These are phyloP conservation scores for Neocucurbitaria cava DNA, from an alignment of 2,329 filamentous ascomycete genomes.

Conservation along the genomic window DNA sequence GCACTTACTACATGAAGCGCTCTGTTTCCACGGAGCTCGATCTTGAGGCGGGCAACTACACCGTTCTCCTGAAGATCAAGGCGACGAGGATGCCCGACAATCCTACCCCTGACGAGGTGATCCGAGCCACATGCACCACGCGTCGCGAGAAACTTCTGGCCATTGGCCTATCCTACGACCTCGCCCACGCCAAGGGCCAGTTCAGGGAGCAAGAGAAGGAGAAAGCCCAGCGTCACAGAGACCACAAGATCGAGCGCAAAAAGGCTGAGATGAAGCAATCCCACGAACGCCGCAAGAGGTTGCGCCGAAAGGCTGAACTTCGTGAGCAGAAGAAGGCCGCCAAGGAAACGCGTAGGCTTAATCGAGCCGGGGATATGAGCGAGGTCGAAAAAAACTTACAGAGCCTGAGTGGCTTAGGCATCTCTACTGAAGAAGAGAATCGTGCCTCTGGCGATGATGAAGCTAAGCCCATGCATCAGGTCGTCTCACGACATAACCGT, in stretches of 20 bases:
- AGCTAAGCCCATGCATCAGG: slow-evolving; percentile 34
- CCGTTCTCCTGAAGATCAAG: slow-evolving; percentile 76
- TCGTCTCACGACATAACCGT: slow-evolving; percentile 37
- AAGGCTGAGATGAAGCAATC: slow-evolving; percentile 48
- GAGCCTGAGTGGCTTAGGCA: slow-evolving; percentile 42
- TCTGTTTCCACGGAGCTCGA: slow-evolving; percentile 79
- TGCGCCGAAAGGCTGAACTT: slow-evolving; percentile 48
- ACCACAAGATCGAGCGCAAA: slow-evolving; percentile 45
- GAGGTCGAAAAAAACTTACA: slow-evolving; percentile 38
- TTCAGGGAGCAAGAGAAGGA: slow-evolving; percentile 60
- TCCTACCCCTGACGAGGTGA: slow-evolving; percentile 69
- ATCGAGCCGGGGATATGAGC: slow-evolving; percentile 27
- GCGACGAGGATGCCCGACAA: slow-evolving; percentile 63
- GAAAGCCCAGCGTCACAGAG: slow-evolving; percentile 49
- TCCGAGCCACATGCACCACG: slow-evolving; percentile 68
- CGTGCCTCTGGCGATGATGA: slow-evolving; percentile 40
- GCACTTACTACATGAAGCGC: slow-evolving; percentile 69
- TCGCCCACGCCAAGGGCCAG: slow-evolving; percentile 72
- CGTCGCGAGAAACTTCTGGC: slow-evolving; percentile 75
- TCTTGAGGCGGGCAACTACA: slow-evolving; percentile 77
- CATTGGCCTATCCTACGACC: slow-evolving; percentile 73
- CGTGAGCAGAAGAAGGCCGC: slow-evolving; percentile 48
- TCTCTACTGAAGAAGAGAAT: slow-evolving; percentile 42
- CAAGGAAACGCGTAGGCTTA: slow-evolving; percentile 36
- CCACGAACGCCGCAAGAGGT: slow-evolving; percentile 42